phyloP scores from a whole-genome alignment of 179 eudicot species.

The Corrigiola litoralis region DNA sequence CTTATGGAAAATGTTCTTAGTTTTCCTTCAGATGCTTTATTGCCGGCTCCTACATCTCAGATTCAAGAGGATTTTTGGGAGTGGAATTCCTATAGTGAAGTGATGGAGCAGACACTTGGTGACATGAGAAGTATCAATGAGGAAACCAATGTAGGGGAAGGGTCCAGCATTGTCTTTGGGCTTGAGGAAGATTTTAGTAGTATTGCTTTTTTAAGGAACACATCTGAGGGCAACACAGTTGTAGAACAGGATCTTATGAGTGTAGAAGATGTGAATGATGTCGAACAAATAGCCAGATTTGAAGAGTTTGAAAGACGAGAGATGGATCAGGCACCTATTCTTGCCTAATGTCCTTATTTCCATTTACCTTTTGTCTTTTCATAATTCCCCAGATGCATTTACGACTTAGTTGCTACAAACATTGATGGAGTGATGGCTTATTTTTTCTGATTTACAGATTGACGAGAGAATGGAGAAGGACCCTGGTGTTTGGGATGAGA shows the following conservation, averaged over 20 bases:
- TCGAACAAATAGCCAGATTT: slow-evolving; percentile 49
- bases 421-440: not conserved
- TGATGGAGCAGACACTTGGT: slow-evolving; percentile 31
- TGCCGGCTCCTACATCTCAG: slow-evolving; percentile 61
- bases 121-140: slow-evolving; percentile 23
- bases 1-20: slow-evolving; percentile 69
- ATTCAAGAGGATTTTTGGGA: slow-evolving; percentile 66
- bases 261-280: slow-evolving; percentile 63
- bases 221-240: slow-evolving; percentile 26
- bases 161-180: slow-evolving; percentile 44
- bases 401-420: not conserved
- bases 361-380: not conserved
- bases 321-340: slow-evolving; percentile 61
- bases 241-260: slow-evolving; percentile 41
- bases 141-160: slow-evolving; percentile 22
- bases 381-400: not conserved
- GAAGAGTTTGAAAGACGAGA: slow-evolving; percentile 79
- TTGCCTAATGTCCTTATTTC: not conserved
- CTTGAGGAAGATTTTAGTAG: slow-evolving; percentile 55
- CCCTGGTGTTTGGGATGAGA: slow-evolving; percentile 82
- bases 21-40: slow-evolving; percentile 70
- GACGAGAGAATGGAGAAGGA: slow-evolving; percentile 88
- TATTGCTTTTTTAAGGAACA: slow-evolving; percentile 24
- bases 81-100: slow-evolving; percentile 58
- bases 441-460: slow-evolving; percentile 40